A percentile compares a stretch with the other conserved stretches of the same genome.
Conservation (phyloP, 352 stramenopile species). For the Phytophthora litchii region DNA sequence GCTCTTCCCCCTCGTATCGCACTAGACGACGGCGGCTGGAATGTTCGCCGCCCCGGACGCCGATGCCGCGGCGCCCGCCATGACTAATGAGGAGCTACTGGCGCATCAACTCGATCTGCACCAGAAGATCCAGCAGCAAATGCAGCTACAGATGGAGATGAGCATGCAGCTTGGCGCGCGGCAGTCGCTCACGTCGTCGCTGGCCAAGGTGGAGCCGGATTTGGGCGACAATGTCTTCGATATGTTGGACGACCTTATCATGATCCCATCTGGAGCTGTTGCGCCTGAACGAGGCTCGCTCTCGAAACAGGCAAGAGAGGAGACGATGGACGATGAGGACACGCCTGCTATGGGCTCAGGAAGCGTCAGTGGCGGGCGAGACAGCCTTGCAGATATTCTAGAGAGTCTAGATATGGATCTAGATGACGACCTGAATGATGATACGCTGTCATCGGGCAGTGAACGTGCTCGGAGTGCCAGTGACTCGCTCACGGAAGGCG, state of each 20-base stretch:
- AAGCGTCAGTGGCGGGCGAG: constrained; percentile 47
- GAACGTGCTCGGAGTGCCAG: constrained; percentile 36
- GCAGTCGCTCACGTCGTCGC: constrained; percentile 60
- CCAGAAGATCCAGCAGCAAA: constrained; percentile 87
- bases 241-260: constrained; percentile 89
- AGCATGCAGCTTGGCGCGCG: constrained; percentile 66
- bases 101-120: constrained; percentile 83
- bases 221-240: constrained; percentile 87
- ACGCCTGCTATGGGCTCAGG: constrained; percentile 31
- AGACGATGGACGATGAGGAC: constrained; percentile 43
- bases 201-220: constrained; percentile 79
- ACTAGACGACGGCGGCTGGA: constrained; percentile 18
- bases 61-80: constrained; percentile 26
- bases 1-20: constrained; percentile 14
- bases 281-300: constrained; percentile 65
- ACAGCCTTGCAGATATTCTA: constrained; percentile 84
- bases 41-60: constrained; percentile 25
- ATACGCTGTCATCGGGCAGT: constrained; percentile 42
- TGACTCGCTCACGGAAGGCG: constrained; percentile 70
- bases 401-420: constrained; percentile 88
- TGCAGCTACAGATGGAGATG: constrained; percentile 89
- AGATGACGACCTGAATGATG: constrained; percentile 71
- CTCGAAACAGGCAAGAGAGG: constrained; percentile 57
- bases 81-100: constrained; percentile 82
- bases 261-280: constrained; percentile 66